These are phyloP conservation scores for Lipomyces yamanashiensis DNA, from an alignment of 805 yeast genomes.

Conservation along the genomic window DNA sequence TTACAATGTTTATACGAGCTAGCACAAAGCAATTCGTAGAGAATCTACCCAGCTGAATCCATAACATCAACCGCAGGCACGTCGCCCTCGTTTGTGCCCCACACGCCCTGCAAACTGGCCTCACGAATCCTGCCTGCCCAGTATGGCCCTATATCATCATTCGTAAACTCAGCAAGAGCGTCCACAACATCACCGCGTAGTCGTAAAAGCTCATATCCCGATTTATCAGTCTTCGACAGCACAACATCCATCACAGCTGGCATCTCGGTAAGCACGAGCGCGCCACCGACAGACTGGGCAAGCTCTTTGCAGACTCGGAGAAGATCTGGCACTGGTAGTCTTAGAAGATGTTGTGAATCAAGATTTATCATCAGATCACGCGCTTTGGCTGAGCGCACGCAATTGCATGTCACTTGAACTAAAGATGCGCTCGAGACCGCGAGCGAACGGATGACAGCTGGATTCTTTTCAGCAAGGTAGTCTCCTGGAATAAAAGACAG, in stretches of 20 bases:
- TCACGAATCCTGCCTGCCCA: conserved; percentile 30
- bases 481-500: conserved; percentile 24
- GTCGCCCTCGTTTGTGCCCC: conserved; percentile 22
- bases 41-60: conserved; percentile 24
- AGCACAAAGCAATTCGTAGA: background rate
- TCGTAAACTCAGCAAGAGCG: conserved; percentile 19
- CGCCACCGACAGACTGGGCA: conserved; percentile 28
- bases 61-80: conserved; percentile 31
- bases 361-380: conserved; percentile 10
- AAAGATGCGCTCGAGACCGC: conserved; percentile 20
- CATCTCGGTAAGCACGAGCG: conserved; percentile 24
- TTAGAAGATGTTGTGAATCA: conserved; percentile 18
- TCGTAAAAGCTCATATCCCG: conserved; percentile 26
- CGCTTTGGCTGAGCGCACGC: conserved; percentile 13
- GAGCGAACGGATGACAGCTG: conserved; percentile 20
- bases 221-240: conserved; percentile 22
- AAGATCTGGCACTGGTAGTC: conserved; percentile 33
- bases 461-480: conserved; percentile 22
- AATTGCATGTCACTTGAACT: conserved; percentile 20
- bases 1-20: background rate
- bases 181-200: conserved; percentile 32
- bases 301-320: conserved; percentile 27
- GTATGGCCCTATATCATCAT: conserved; percentile 30
- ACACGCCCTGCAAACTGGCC: conserved; percentile 24
- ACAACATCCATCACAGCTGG: conserved; percentile 37